Evolutionary conservation across 306 rosid species (phyloP).

Genomic region (Vigna trinervia): DNA sequence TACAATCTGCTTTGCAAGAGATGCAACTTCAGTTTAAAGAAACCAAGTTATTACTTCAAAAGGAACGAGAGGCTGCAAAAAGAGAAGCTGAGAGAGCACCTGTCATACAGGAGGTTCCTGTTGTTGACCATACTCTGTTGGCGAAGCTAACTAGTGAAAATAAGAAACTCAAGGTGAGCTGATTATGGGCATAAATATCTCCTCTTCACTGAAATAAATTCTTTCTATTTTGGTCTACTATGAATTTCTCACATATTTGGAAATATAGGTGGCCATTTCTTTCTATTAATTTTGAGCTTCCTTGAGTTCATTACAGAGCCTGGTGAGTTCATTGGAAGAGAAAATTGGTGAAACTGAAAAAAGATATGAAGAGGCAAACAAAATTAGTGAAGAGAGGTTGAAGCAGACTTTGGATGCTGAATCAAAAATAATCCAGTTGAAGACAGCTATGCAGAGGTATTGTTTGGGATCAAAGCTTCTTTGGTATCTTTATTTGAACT

Average conservation of each 20-base stretch:
- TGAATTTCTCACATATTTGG: constrained; percentile 5
- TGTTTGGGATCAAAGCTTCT: constrained; percentile 40
- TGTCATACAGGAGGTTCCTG: constrained; percentile 90
- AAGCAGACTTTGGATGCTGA: constrained; percentile 97
- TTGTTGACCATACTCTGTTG: constrained; percentile 77
- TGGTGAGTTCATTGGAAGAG: constrained; percentile 87
- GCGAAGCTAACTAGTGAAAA: constrained; percentile 87
- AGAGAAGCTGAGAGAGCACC: constrained; percentile 74
- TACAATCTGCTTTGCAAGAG: constrained; percentile 85
- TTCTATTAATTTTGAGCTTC: constrained; percentile 48
- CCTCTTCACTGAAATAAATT: constrained; percentile 8
- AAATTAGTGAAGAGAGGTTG: constrained; percentile 90
- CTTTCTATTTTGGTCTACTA: constrained; percentile 12
- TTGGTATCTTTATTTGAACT: constrained; percentile 35
- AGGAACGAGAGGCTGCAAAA: constrained; percentile 76
- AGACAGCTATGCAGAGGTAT: constrained; percentile 96
- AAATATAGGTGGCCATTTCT: constrained; percentile 31
- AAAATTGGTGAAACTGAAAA: constrained; percentile 96
- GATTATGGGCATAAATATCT: constrained; percentile 38
- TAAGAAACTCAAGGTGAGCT: constrained; percentile 92
- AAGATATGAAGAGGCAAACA: constrained; percentile 84
- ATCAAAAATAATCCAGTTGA: constrained; percentile 84
- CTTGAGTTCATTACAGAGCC: constrained; percentile 62
- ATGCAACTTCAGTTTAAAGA: constrained; percentile 89
- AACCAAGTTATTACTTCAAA: constrained; percentile 71